Evolutionary conservation across 352 stramenopile species (phyloP).

Genomic region (Phytophthora pistaciae): DNA sequence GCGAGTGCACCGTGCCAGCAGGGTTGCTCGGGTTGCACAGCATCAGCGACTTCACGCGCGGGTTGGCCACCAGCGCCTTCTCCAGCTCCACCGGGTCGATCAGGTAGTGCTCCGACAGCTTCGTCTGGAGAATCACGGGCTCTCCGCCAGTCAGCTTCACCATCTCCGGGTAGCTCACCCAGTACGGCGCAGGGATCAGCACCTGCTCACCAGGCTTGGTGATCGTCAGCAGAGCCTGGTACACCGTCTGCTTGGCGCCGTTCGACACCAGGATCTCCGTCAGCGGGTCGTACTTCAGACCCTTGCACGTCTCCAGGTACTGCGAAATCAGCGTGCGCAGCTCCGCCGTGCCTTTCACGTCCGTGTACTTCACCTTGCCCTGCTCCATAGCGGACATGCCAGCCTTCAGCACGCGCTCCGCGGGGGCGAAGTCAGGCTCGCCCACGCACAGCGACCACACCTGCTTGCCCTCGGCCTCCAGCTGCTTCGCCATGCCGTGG

Average conservation of each 20-base stretch:
- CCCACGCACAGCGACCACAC: conserved; percentile 96
- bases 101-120: conserved; percentile 91
- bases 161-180: conserved; percentile 98
- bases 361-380: conserved; percentile 95
- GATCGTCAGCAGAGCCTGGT: conserved; percentile 93
- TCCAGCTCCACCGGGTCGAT: conserved; percentile 89
- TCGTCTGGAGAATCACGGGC: conserved; percentile 94
- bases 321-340: conserved; percentile 91
- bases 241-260: conserved; percentile 96
- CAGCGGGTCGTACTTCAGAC: conserved; percentile 87
- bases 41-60: conserved; percentile 91
- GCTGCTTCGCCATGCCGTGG: conserved; percentile 96
- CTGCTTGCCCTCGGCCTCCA: conserved; percentile 93
- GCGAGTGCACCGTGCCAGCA: conserved; percentile 85
- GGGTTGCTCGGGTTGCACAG: conserved; percentile 98
- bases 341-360: conserved; percentile 92
- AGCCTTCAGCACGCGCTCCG: conserved; percentile 91
- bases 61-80: conserved; percentile 69
- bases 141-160: conserved; percentile 91
- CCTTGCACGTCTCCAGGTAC: conserved; percentile 93
- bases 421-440: conserved; percentile 94
- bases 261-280: conserved; percentile 97
- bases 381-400: conserved; percentile 70
- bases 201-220: conserved; percentile 94
- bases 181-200: conserved; percentile 97